Evolutionary conservation across 805 yeast genomes (phyloP), one percentile per base, ranked within the genome.

Genomic region (Starmerella scarabaei): DNA sequence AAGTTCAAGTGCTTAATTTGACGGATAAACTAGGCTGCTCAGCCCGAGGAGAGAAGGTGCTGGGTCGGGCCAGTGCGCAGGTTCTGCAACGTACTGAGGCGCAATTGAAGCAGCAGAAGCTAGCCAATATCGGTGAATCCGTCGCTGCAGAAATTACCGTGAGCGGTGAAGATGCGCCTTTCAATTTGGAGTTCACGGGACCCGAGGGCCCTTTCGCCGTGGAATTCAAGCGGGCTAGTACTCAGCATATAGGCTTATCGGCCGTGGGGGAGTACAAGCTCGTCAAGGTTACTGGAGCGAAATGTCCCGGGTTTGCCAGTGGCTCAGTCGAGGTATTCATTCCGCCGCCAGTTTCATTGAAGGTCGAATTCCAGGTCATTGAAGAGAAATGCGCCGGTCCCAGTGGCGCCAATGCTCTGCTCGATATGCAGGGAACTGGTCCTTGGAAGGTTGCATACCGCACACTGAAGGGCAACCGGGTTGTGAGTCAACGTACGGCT

Each of bases 381-480:
- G 65, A 74, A 20, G 97, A 88, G 53, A 73, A 79, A 36, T 91
- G 99, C 63, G 80, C 91, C 23, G 98, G 98, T 0, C 83, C 85
- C 33, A 77, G 84, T 7, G 98, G 96, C 0, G 74, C 85, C 43
- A 66, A 69, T 24, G 84, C 83, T 45, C 81, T 77, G 37, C 66
- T 86, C 42, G 59, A 68, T 0, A 65, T 79, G 37, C 63, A 70
- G 4, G 97, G 98, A 15, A 72, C 76, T 21, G 80, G 94, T 0
- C 96, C 97, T 1, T 91, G 80, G 61, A 68, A 68, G 40, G 67
- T 84, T 19, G 69, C 78, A 12, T 80, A 72, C 51, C 71, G 73
- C 41, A 54, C 73, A 12, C 63, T 67, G 28, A 59, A 64, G 19
- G 63, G 63, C n/a, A 59, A 57, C 5, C 53, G 57, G 5, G 50